Evolutionary conservation across 805 yeast genomes (phyloP), one percentile per base, ranked within the genome.

Genomic region (Spathaspora passalidarum): DNA sequence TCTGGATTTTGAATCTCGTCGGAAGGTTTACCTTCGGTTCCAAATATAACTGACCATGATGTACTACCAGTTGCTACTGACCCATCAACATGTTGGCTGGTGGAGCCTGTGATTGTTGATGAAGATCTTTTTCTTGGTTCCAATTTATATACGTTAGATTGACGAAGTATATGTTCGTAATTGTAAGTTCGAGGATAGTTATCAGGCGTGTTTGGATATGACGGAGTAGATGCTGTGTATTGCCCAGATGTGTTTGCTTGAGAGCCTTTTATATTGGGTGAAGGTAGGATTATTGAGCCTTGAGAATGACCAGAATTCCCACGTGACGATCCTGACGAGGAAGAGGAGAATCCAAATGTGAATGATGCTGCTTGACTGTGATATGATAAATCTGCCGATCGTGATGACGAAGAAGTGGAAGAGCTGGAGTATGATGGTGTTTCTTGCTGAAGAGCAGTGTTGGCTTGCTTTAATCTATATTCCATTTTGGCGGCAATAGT

Each of bases 401-500:
- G n/a, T n/a, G n/a, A n/a, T n/a, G n/a, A n/a, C n/a, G n/a, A n/a
- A n/a, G n/a, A n/a, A n/a, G n/a, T n/a, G n/a, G n/a, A n/a, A n/a
- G n/a, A n/a, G n/a, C n/a, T n/a, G n/a, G n/a, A n/a, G n/a, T n/a
- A n/a, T n/a, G n/a, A n/a, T n/a, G n/a, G n/a, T n/a, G n/a, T n/a
- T 29, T 29, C 16, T 16, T 34, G 37, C 10, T 17, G 37, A 17
- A 34, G 17, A 3, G 36, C 20, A 4, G 9, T 16, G 7, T 14
- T 53, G 38, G 46, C 48, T 29, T 60, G 61, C 14, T 47, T 47
- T 40, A 72, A 55, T 35, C 76, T 49, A 47, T 59, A 72, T 2
- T 56, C 68, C 19, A 72, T 59, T 53, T 72, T 72, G 5, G 74
- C 76, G 26, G 73, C 69, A 50, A 70, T 51, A 1, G 75, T 72